Evolutionary conservation across 768 basidiomycete genomes (phyloP).

Genomic region (Podaxis sp.): DNA sequence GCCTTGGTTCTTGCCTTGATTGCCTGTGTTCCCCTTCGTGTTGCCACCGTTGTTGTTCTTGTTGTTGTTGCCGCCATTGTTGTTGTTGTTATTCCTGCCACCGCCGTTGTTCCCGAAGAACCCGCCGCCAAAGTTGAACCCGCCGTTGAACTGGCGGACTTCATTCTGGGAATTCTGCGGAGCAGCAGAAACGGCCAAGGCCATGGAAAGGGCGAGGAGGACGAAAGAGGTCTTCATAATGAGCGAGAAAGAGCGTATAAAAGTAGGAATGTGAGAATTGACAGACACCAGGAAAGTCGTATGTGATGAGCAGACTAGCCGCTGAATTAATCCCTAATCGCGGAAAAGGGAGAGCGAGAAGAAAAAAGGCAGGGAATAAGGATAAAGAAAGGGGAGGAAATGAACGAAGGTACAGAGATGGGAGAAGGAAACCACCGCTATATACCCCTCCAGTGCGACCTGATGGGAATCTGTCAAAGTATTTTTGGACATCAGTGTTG

Average conservation of each 20-base stretch:
- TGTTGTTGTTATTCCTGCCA: slow-evolving; percentile 9
- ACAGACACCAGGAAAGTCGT: slow-evolving; percentile 18
- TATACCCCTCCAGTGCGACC: not conserved
- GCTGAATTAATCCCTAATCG: slow-evolving; percentile 32
- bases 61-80: slow-evolving; percentile 13
- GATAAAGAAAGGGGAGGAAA: slow-evolving; percentile 13
- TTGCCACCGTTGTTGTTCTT: slow-evolving; percentile 16
- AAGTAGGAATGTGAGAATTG: slow-evolving; percentile 23
- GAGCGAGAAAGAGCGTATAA: slow-evolving; percentile 19
- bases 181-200: slow-evolving; percentile 26
- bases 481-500: slow-evolving; percentile 13
- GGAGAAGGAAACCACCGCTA: slow-evolving; percentile 9
- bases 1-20: slow-evolving; percentile 1
- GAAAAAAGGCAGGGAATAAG: slow-evolving; percentile 18
- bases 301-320: slow-evolving; percentile 26
- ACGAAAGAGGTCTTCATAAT: slow-evolving; percentile 33
- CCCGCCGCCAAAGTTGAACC: not conserved
- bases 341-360: slow-evolving; percentile 21
- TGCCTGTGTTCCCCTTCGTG: slow-evolving; percentile 4
- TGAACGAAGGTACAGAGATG: slow-evolving; percentile 23
- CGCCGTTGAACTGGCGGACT: slow-evolving; percentile 2
- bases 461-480: slow-evolving; percentile 17
- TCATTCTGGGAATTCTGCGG: slow-evolving; percentile 12
- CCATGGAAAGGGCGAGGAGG: slow-evolving; percentile 28
- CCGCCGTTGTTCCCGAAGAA: slow-evolving; percentile 19